These are phyloP conservation scores for Monsonia emarginata DNA, from an alignment of 441 rosid genomes.

Conservation along the genomic window DNA sequence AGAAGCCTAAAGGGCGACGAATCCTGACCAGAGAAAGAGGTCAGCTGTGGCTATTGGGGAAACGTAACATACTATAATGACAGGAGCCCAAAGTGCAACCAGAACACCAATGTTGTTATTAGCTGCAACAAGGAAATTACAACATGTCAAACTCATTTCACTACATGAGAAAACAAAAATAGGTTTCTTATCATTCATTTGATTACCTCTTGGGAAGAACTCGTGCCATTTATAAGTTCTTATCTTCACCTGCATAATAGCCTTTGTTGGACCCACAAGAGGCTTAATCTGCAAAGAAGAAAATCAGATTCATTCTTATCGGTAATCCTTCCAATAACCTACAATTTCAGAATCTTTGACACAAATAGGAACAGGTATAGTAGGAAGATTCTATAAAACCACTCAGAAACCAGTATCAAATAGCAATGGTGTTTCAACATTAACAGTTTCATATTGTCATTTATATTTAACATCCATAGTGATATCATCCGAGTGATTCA, in stretches of 20 bases:
- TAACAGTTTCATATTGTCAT: not conserved
- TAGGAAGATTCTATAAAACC: not conserved
- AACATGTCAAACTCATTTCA: not conserved
- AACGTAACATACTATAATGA: slow-evolving; percentile 60
- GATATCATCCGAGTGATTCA: not conserved
- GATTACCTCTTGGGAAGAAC: slow-evolving; percentile 88
- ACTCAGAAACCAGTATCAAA: not conserved
- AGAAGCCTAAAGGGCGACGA: slow-evolving; percentile 16
- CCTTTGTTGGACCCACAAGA: slow-evolving; percentile 80
- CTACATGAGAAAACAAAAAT: not conserved
- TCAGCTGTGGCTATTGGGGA: not conserved
- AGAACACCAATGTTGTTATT: slow-evolving; percentile 90
- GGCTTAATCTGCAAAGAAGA: slow-evolving; percentile 73
- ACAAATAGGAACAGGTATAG: not conserved
- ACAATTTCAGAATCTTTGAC: not conserved
- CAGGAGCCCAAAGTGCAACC: slow-evolving; percentile 92
- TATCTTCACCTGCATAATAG: slow-evolving; percentile 62
- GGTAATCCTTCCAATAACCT: not conserved
- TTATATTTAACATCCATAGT: not conserved
- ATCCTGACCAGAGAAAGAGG: slow-evolving; percentile 8
- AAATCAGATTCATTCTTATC: not conserved
- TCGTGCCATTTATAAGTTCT: slow-evolving; percentile 81
- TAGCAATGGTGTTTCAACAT: not conserved
- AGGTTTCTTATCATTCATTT: slow-evolving; percentile 10
- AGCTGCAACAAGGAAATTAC: slow-evolving; percentile 44